phyloP scores from a whole-genome alignment of 495 filamentous ascomycete species.

The Pyrenula aspistea region DNA sequence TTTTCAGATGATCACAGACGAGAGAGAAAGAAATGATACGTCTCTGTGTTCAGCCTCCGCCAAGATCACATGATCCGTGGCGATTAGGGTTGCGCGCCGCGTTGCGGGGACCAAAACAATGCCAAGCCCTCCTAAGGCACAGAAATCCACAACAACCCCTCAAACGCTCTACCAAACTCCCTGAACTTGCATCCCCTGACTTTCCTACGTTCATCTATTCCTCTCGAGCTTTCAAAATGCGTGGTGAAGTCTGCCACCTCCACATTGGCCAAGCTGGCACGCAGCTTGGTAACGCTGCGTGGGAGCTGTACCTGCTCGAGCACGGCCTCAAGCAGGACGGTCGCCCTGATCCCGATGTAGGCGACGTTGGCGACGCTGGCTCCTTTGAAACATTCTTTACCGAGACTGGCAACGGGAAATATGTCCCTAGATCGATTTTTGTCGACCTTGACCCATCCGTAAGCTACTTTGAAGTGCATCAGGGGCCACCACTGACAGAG shows the following conservation, averaged over 20 bases:
- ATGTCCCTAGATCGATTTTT: constrained; percentile 82
- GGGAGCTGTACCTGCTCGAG: constrained; percentile 93
- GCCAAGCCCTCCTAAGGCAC: neutral
- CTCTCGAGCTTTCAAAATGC: constrained; percentile 3
- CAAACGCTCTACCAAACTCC: neutral
- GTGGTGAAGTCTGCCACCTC: constrained; percentile 64
- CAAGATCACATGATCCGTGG: too few relatives aligned
- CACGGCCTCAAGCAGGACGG: constrained; percentile 77
- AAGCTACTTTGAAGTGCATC: constrained; percentile 11
- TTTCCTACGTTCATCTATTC: constrained; percentile 1
- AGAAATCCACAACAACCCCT: constrained; percentile 4
- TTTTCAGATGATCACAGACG: too few relatives aligned
- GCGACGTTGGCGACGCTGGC: constrained; percentile 50
- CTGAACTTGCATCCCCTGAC: constrained; percentile 7
- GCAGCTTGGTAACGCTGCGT: constrained; percentile 88
- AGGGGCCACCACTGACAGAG: constrained; percentile 8
- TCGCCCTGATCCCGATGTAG: constrained; percentile 47
- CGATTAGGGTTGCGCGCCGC: neutral
- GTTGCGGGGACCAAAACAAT: neutral
- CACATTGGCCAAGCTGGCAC: constrained; percentile 89
- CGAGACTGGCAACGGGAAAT: constrained; percentile 76
- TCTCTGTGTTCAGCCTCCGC: too few relatives aligned
- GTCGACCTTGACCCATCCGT: constrained; percentile 79
- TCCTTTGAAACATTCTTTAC: constrained; percentile 89
- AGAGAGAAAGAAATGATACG: too few relatives aligned